These are phyloP conservation scores for Betula pendula DNA, from an alignment of 306 rosid genomes.

Conservation along the genomic window DNA sequence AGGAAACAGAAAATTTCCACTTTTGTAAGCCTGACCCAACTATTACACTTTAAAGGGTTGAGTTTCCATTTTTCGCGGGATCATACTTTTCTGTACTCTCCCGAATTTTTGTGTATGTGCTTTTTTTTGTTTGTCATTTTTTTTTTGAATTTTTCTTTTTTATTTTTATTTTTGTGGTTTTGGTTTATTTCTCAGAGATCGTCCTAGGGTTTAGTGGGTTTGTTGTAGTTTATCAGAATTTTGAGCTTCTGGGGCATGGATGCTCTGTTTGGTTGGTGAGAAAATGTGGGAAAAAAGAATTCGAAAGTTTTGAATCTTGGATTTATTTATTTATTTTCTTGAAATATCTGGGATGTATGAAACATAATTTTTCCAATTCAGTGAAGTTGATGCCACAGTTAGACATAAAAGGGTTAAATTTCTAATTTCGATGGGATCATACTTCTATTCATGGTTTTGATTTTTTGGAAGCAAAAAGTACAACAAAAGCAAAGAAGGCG, in stretches of 20 bases:
- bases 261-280: background rate
- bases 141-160: no score
- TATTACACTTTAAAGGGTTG: background rate
- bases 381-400: background rate
- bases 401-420: background rate
- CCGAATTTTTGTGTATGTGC: background rate
- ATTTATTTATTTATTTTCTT: background rate
- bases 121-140: no score
- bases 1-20: background rate
- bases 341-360: background rate
- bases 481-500: background rate
- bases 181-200: background rate
- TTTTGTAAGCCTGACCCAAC: background rate
- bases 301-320: background rate
- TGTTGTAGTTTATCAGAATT: constrained; percentile 1
- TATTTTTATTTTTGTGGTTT: no score
- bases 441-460: background rate
- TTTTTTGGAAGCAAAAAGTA: background rate
- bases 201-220: constrained; percentile 34
- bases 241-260: background rate
- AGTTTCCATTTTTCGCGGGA: background rate
- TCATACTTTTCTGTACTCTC: background rate
- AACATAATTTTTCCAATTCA: background rate
- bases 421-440: background rate
- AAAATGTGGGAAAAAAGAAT: background rate